Evolutionary conservation across 1,139 yeast species (phyloP).

Genomic region (Diutina scorzettiae): DNA sequence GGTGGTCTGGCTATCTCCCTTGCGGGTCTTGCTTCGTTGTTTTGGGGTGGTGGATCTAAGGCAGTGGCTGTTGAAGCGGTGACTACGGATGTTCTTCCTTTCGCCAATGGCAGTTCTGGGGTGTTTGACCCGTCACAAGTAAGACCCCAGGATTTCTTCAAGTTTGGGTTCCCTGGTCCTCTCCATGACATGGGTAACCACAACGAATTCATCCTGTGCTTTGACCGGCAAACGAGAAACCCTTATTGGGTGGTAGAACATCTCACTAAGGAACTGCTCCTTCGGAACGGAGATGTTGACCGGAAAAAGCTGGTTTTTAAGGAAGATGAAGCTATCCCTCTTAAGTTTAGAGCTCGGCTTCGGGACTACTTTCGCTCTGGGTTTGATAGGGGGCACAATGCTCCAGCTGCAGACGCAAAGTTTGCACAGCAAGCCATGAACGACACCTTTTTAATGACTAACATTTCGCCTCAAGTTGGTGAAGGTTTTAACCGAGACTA

Average conservation of each 20-base stretch:
- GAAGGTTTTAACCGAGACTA: conserved; percentile 93
- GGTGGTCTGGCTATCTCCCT: conserved; percentile 5
- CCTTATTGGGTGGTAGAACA: conserved; percentile 92
- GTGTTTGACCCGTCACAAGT: conserved; percentile 16
- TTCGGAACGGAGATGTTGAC: conserved; percentile 41
- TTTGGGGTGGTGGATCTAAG: neutral
- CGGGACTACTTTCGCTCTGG: conserved; percentile 91
- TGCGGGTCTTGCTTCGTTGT: conserved; percentile 2
- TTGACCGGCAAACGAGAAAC: conserved; percentile 72
- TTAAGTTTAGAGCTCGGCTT: conserved; percentile 58
- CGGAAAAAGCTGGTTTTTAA: conserved; percentile 71
- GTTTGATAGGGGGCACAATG: conserved; percentile 93
- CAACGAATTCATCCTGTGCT: conserved; percentile 73
- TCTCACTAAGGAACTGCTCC: conserved; percentile 62
- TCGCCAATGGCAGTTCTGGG: neutral
- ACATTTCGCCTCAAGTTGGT: conserved; percentile 96
- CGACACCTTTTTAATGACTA: conserved; percentile 80
- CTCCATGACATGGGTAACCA: conserved; percentile 68
- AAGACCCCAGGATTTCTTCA: conserved; percentile 66
- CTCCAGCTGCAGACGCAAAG: conserved; percentile 97
- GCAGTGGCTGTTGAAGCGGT: neutral
- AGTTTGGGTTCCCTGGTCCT: conserved; percentile 93
- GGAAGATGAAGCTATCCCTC: conserved; percentile 83
- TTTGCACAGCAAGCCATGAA: conserved; percentile 86
- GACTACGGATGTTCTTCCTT: neutral